Evolutionary conservation across 179 eudicot species (phyloP), one percentile per base, ranked within the genome.

Genomic region (Silene coronaria): DNA sequence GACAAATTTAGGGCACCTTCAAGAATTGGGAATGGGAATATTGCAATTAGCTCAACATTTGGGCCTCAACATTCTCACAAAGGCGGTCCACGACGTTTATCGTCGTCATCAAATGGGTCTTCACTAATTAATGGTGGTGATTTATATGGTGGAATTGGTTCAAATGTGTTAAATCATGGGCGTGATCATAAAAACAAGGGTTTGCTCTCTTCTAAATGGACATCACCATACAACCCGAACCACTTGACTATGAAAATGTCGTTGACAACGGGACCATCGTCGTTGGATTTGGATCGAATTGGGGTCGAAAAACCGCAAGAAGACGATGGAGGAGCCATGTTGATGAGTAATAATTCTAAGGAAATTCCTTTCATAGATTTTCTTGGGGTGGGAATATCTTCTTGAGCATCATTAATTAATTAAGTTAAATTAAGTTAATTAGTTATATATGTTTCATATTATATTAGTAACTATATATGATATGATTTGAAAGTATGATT

Each of bases 321-420:
- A 27, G 88, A 78, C 28, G 81, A 62, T 24, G 81, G 63, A 70
- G 80, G 58, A 77, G 76, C 73, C 71, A 76, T 32, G 12, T 67
- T 81, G 11, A 45, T 70, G 60, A 64, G 45, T 64, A 75, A 75
- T 27, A 75, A 75, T 27, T 70, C 75, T 34, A 89, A 86, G 67
- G 87, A 89, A 21, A 75, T 88, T 46, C 88, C 83, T 9, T 90
- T 91, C 86, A 90, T 91, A 53, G 98, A 93, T 88, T 93, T 93
- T 84, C 97, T 93, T 78, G 98, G 98, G 62, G 97, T 93, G 46
- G 98, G 98, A 67, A 86, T 84, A 32, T 84, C 98, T 78, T 89
- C 95, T 78, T 86, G 76, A 86, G 82, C 21, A 67, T 48, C 45
- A 64, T 69, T 78, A 46, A 28, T 62, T 78, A 21, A 14, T 62